Percentiles rank a stretch among this genome's conserved stretches.
Conservation (phyloP, 805 yeast species). For the Candida stauntonica region DNA sequence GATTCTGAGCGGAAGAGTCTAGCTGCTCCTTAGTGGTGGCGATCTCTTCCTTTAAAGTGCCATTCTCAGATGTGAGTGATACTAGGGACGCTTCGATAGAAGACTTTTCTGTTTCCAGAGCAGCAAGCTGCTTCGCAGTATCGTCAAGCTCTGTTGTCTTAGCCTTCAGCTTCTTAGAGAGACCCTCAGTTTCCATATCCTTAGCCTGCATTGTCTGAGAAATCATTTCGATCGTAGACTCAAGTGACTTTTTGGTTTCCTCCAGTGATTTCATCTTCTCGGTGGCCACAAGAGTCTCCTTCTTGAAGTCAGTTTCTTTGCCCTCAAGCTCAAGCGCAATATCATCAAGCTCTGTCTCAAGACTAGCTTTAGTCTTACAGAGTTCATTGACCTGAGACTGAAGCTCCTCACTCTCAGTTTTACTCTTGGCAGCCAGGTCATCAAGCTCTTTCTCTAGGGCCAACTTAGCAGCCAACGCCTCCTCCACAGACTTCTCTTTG, state of each 20-base stretch:
- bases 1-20: slow-evolving; percentile 1
- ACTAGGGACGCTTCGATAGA: neutral
- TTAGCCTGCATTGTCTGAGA: slow-evolving; percentile 30
- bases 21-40: slow-evolving; percentile 7
- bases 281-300: slow-evolving; percentile 22
- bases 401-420: slow-evolving; percentile 1
- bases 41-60: neutral
- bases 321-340: slow-evolving; percentile 26
- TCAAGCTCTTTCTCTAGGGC: slow-evolving; percentile 3
- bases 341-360: slow-evolving; percentile 26
- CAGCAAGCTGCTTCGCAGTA: neutral
- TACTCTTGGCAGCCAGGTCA: slow-evolving; percentile 1
- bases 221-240: slow-evolving; percentile 30
- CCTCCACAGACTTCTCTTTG: slow-evolving; percentile 1
- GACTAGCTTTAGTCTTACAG: slow-evolving; percentile 1
- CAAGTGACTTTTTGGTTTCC: slow-evolving; percentile 31
- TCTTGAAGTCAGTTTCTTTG: slow-evolving; percentile 27
- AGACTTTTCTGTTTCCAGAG: slow-evolving; percentile 4
- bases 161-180: slow-evolving; percentile 12
- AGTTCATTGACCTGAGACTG: slow-evolving; percentile 8
- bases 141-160: slow-evolving; percentile 12
- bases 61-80: neutral
- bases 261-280: slow-evolving; percentile 26
- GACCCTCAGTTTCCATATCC: slow-evolving; percentile 21
- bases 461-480: neutral